Evolutionary conservation across 306 rosid genomes (phyloP), one percentile per base, ranked within the genome.

Genomic region (Quercus variabilis): DNA sequence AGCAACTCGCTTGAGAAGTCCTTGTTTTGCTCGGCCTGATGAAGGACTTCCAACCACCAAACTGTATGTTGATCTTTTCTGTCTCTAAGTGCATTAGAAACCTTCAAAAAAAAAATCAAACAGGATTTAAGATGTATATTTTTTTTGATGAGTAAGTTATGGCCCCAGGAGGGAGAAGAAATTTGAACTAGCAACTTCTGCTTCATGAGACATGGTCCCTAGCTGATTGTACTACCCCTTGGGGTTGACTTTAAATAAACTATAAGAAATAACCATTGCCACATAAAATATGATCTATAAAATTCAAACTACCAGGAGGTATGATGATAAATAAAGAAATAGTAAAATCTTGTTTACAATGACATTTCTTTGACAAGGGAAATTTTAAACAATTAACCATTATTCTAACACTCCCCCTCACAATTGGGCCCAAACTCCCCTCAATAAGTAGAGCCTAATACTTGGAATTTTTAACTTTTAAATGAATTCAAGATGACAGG

Each of bases 21-120:
- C 85, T 86, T 84, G 83, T 81, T 84, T 89, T 90, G 88, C 83
- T 95, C 99, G 41, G 96, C 95, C 75, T 89, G 83, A 69, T 88
- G 80, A 81, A 93, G 92, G 70, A 92, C 99, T 79, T 95, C 98
- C 87, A 92, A 71, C 99, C 99, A 92, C 99, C 99, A 95, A 75
- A 78, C 74, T 12, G 75, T 33, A 49, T 78, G n/a, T 75, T 78
- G 87, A 85, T 84, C 80, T 81, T 84, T 82, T 63, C 81, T 78
- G 74, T 83, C 85, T 12, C 77, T 60, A 79, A 87, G 78, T 73
- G 88, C 86, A 33, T 81, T 85, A 54, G 86, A 75, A 62, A 95
- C 94, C 99, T 95, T 80, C 86, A 82, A 70, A 68, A 74, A 13
- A 23, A 14, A 73, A 41, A 75, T 76, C 62, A 82, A 73, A 81